These are phyloP conservation scores for Populus hybrid DNA, from an alignment of 441 rosid species.

Conservation along the genomic window DNA sequence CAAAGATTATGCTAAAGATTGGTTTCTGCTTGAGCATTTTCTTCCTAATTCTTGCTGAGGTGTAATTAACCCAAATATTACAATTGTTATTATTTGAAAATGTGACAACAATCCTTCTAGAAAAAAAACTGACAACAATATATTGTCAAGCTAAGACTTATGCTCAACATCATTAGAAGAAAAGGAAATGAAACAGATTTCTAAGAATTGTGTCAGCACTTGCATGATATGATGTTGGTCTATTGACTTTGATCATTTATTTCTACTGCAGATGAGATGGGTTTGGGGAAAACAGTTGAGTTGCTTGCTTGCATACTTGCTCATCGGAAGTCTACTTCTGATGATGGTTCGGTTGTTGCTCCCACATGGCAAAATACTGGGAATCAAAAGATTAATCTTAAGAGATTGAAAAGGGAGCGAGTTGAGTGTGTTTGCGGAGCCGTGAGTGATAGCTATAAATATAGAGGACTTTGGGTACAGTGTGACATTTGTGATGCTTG, in stretches of 20 bases:
- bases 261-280: conserved; percentile 87
- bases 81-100: neutral
- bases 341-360: conserved; percentile 26
- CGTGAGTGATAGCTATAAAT: conserved; percentile 78
- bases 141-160: neutral
- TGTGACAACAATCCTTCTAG: neutral
- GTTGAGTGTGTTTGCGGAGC: conserved; percentile 97
- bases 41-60: neutral
- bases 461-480: conserved; percentile 91
- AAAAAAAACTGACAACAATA: no score
- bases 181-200: neutral
- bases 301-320: conserved; percentile 89
- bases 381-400: conserved; percentile 42
- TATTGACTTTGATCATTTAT: conserved; percentile 25
- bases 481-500: conserved; percentile 98
- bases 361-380: conserved; percentile 29
- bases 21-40: neutral
- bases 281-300: conserved; percentile 96
- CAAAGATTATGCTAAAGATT: neutral
- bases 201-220: neutral
- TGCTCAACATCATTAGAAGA: neutral
- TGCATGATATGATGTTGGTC: neutral
- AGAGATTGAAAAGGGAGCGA: conserved; percentile 80
- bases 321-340: conserved; percentile 57
- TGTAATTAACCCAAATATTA: neutral